These are phyloP conservation scores for Lepidium africanum DNA, from an alignment of 345 rosid species.

Conservation along the genomic window DNA sequence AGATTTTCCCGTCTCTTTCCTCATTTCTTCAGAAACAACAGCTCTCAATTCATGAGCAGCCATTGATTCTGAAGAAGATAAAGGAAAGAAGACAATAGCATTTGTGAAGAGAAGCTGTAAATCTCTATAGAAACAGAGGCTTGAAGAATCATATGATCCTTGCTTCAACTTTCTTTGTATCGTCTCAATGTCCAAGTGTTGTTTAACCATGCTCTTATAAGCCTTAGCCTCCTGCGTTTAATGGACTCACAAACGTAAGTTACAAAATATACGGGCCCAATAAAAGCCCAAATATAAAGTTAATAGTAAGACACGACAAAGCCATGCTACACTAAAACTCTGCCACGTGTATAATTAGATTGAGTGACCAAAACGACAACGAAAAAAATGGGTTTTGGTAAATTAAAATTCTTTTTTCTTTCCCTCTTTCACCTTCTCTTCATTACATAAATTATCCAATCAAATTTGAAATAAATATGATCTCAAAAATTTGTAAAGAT, in stretches of 20 bases:
- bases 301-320: constrained; percentile 7
- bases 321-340: background rate
- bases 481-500: background rate
- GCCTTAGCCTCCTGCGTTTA: constrained; percentile 32
- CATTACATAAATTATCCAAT: background rate
- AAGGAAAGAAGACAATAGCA: constrained; percentile 49
- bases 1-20: constrained; percentile 24
- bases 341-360: constrained; percentile 22
- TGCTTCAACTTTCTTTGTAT: constrained; percentile 41
- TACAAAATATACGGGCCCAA: background rate
- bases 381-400: constrained; percentile 19
- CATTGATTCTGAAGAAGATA: constrained; percentile 36
- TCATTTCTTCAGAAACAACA: constrained; percentile 34
- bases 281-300: background rate
- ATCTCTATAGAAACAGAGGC: constrained; percentile 48
- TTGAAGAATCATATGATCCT: constrained; percentile 39
- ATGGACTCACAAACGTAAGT: background rate
- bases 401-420: background rate
- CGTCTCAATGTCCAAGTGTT: constrained; percentile 56
- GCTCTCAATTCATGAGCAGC: constrained; percentile 48
- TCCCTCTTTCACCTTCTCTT: background rate
- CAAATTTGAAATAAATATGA: constrained; percentile 1
- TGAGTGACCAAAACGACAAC: constrained; percentile 15
- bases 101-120: constrained; percentile 62
- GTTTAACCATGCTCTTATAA: constrained; percentile 44